Evolutionary conservation across 805 yeast genomes (phyloP), one percentile per base, ranked within the genome.

Genomic region (Kazachstania africana): DNA sequence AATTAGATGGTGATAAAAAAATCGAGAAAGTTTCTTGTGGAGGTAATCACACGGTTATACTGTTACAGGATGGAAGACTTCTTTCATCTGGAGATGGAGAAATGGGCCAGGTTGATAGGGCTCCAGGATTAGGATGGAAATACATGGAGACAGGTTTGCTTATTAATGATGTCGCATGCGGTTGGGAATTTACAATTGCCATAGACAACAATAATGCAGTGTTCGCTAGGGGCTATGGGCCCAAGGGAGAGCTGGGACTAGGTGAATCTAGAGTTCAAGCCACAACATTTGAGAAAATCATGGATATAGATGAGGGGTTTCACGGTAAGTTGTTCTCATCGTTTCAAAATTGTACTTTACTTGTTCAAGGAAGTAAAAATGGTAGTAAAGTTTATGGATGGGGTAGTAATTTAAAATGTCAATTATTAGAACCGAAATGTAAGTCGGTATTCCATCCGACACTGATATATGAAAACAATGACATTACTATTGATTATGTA

Each of bases 21-120:
- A 66, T 75, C 0, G 33, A 47, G 29, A 60, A 62, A 40, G 60
- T 85, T 9, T 67, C 64, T 1, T 74, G 85, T 43, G 96, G 95
- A 4, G 96, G 97, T 0, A 87, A 87, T 44, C 96, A 88, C 50
- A 77, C 94, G 0, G 43, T 82, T 12, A 38, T 83, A 2, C 49
- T 84, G 6, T 50, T 69, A 9, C 59, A 54, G 1, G 55, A 64
- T 28, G 88, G 88, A 1, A 49, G 55, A 0, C 50, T 77, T 1
- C 75, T 54, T 39, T 69, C 68, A 0, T 43, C 71, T 30, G 96
- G 96, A 1, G 71, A 63, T 34, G 77, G 75, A 42, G 32, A 55
- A 0, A 33, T 39, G 26, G 75, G 79, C 2, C 85, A 80, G 49
- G 66, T 47, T 6, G 27, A 17, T n/a, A 15, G 12, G 5, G 16